Evolutionary conservation across 441 rosid genomes (phyloP), one percentile per base, ranked within the genome.

Genomic region (Mallotus repandus): DNA sequence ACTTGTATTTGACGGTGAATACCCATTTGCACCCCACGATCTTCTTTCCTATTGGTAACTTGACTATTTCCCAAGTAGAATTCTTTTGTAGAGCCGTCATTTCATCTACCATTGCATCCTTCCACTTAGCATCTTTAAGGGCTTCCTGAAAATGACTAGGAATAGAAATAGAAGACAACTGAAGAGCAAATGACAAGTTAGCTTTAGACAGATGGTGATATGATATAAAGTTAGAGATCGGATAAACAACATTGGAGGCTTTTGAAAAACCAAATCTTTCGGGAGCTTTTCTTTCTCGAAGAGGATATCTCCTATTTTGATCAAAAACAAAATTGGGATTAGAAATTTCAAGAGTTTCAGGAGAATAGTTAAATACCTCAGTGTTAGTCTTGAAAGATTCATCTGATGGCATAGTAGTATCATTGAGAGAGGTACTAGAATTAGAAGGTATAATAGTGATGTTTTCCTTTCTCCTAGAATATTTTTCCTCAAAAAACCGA

Each of bases 111-210:
- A 32, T 2, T 14, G 65, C n/a, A 32, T 0, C 35, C 38, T 61
- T 61, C 65, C 66, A 63, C 52, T 63, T 63, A 18, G 19, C 6
- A 41, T 63, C 22, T 41, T 50, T 13, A 63, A 63, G 19, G 21
- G 52, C 66, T 41, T 63, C 49, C 50, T 63, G 22, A 63, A 63
- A 63, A 63, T 63, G 49, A 63, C 66, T 63, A 63, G 66, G 66
- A 63, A 41, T 63, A 61, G 66, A 63, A 29, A 2, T 1, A n/a
- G 14, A 63, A 19, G 66, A 41, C 22, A n/a, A 63, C 15, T 41
- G 45, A 41, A 63, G 46, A 11, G 66, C 8, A 63, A 61, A 5
- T 4, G 46, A 8, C 5, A 43, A 9, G 5, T 43, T 8, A 43
- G 46, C 46, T 9, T 43, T 43, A 35, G 65, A 61, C 46, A 61